Base-by-base conservation (phyloP, 2,329 filamentous ascomycete species). In the Colletotrichum sp. region DNA sequence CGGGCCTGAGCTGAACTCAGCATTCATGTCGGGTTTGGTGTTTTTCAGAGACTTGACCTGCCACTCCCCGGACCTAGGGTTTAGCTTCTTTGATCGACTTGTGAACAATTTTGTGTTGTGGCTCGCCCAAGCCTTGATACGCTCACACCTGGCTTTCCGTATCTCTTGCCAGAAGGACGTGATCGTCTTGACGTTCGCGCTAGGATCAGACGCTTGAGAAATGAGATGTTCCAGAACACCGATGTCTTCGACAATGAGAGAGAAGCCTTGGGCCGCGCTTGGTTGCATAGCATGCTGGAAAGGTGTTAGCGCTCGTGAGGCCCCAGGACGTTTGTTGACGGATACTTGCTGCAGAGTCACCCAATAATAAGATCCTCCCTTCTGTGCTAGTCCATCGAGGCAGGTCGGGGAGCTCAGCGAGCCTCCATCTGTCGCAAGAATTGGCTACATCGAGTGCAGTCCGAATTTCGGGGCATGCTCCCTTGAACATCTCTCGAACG, bases 391-490 rank as follows among this genome's bases (percentile, higher is more conserved):
- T 72, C 78, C 78, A 79, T 2, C 78, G 78, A 28, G 78, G 78
- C 5, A 78, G 73, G 34, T 79, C 67, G 3, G 78, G 78, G 36
- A 79, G 73, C 70, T 79, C 78, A n/a, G 78, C 76, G 2, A 79
- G 70, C 43, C 70, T 77, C 78, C 78, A 79, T 43, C 78, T 73
- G 34, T 78, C 78, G 58, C 78, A 79, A 15, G 70, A n/a, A 3
- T 72, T 48, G 9, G 78, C 71, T 18, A 73, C 34, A 4, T 66
- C 60, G 15, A 79, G 66, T 2, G 64, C 71, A 48, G 73, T 76
- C 21, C 71, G 67, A 26, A 79, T 36, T 58, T 79, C 78, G 5
- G 56, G 64, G 34, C 75, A 78, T 3, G 76, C 64, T 12, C 52
- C 70, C 12, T 67, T 43, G 48, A 78, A 78, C 52, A 71, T 58